Percentiles rank a stretch among this genome's conserved stretches.
Evolutionary conservation across 176 grass and related monocot species (phyloP).

Genomic region (Panicum miliaceum): DNA sequence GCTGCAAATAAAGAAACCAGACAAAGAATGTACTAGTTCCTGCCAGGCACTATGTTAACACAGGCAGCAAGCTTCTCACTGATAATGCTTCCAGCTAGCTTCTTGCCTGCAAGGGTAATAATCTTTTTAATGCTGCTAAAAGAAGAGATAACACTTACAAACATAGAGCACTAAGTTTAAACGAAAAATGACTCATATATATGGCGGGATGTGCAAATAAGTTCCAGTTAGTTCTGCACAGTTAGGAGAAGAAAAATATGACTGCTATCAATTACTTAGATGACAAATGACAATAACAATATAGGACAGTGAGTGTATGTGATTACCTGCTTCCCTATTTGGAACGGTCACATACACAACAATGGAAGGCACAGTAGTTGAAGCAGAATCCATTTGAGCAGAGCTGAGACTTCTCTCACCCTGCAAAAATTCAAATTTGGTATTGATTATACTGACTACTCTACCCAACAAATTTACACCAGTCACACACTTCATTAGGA

Average conservation of each 20-base stretch:
- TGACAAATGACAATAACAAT: neutral
- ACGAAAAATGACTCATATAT: neutral
- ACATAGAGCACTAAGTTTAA: neutral
- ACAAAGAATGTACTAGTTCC: neutral
- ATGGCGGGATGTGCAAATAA: neutral
- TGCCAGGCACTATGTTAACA: constrained; percentile 84
- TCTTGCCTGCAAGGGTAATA: constrained; percentile 47
- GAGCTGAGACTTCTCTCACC: constrained; percentile 56
- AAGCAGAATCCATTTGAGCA: constrained; percentile 65
- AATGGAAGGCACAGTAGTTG: constrained; percentile 70
- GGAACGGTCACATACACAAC: constrained; percentile 95
- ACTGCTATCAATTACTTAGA: neutral
- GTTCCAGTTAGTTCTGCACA: neutral
- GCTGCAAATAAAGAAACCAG: neutral
- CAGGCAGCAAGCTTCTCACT: constrained; percentile 88
- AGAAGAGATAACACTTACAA: neutral
- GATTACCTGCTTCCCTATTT: constrained; percentile 71
- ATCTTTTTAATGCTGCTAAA: neutral
- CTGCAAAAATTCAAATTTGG: constrained; percentile 14
- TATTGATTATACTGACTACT: neutral
- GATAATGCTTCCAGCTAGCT: constrained; percentile 80
- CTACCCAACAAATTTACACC: neutral
- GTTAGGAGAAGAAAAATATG: neutral
- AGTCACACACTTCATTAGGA: neutral
- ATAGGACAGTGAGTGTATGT: neutral